phyloP scores from a whole-genome alignment of 352 stramenopile species.

The Globisporangium solare region DNA sequence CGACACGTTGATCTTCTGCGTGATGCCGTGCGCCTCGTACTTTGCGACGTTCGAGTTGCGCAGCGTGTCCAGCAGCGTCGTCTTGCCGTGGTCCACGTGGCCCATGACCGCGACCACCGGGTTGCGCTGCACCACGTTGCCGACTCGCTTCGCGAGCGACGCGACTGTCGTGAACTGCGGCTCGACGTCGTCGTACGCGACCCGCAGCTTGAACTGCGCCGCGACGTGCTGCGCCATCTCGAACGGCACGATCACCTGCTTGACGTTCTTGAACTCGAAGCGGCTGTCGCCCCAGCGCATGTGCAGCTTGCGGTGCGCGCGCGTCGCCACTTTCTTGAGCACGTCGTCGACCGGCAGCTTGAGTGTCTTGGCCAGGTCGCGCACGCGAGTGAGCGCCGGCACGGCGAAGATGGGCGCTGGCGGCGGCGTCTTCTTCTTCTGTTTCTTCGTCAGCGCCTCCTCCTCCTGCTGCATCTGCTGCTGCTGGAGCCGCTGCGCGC shows the following conservation, averaged over 20 bases:
- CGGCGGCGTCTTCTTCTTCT: constrained; percentile 9
- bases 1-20: constrained; percentile 97
- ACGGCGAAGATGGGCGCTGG: constrained; percentile 13
- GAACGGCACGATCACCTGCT: constrained; percentile 72
- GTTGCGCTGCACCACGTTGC: constrained; percentile 55
- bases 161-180: constrained; percentile 25
- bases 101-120: constrained; percentile 99
- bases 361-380: constrained; percentile 68
- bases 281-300: constrained; percentile 38
- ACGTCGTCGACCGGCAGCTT: constrained; percentile 66
- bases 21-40: constrained; percentile 97
- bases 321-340: constrained; percentile 51
- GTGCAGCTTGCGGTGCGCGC: constrained; percentile 53
- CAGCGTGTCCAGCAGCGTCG: constrained; percentile 98
- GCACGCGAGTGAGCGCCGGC: constrained; percentile 62
- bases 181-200: constrained; percentile 65
- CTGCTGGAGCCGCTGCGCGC: constrained; percentile 21
- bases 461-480: constrained; percentile 8
- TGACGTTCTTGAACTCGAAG: constrained; percentile 74
- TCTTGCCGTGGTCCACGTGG: constrained; percentile 99
- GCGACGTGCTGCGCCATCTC: constrained; percentile 54
- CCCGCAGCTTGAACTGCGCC: constrained; percentile 26
- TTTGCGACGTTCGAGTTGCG: constrained; percentile 85
- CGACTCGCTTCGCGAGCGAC: constrained; percentile 9
- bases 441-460: not conserved